These are phyloP conservation scores for Aaosphaeria arxii DNA, from an alignment of 2,329 filamentous ascomycete species.

Conservation along the genomic window DNA sequence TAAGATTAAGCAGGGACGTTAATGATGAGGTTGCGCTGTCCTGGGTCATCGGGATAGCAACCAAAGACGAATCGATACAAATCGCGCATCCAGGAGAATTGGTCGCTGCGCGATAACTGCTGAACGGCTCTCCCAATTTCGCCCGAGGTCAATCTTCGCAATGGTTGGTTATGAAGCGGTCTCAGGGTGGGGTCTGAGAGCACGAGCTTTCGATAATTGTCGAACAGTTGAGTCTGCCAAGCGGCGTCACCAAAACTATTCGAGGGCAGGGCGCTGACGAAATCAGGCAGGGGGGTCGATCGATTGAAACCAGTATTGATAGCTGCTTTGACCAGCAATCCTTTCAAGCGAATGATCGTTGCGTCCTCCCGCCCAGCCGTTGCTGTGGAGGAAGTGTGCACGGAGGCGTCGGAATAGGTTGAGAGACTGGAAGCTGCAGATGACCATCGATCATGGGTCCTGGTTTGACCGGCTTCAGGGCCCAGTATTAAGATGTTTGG, in stretches of 20 bases:
- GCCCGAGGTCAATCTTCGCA: slow-evolving; percentile 62
- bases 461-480: slow-evolving; percentile 54
- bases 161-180: slow-evolving; percentile 47
- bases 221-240: slow-evolving; percentile 69
- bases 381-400: slow-evolving; percentile 67
- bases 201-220: slow-evolving; percentile 78
- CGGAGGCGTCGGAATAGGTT: slow-evolving; percentile 66
- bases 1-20: too few species aligned
- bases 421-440: slow-evolving; percentile 73
- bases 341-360: slow-evolving; percentile 74
- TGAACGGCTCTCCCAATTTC: slow-evolving; percentile 79
- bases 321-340: slow-evolving; percentile 78
- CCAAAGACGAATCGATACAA: slow-evolving; percentile 83
- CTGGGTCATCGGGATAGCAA: slow-evolving; percentile 75
- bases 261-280: slow-evolving; percentile 71
- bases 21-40: slow-evolving; percentile 64
- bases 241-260: slow-evolving; percentile 74
- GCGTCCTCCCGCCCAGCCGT: slow-evolving; percentile 68
- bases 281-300: slow-evolving; percentile 63
- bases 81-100: slow-evolving; percentile 78
- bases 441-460: slow-evolving; percentile 70
- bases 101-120: slow-evolving; percentile 68
- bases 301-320: slow-evolving; percentile 79
- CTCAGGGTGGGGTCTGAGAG: slow-evolving; percentile 67
- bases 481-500: slow-evolving; percentile 89